Evolutionary conservation across 805 yeast species (phyloP).

Genomic region (Ogataea degrootiae): DNA sequence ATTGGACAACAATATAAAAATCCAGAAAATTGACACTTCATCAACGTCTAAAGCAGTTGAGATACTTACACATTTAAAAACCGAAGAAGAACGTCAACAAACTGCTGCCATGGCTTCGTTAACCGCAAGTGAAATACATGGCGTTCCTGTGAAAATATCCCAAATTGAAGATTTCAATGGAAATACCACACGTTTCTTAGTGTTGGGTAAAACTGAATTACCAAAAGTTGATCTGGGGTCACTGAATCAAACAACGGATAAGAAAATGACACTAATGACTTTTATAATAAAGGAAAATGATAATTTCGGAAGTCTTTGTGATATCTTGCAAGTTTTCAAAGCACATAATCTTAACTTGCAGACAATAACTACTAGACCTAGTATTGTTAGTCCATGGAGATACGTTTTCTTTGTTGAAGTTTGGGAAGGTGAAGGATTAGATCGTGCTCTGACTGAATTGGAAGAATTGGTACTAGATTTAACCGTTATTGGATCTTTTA

Average conservation of each 20-base stretch:
- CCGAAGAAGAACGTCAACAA: conserved; percentile 30
- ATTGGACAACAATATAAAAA: conserved; percentile 28
- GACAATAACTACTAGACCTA: conserved; percentile 75
- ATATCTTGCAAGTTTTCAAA: conserved; percentile 55
- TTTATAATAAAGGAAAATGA: conserved; percentile 59
- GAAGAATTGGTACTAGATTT: conserved; percentile 41
- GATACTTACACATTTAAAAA: conserved; percentile 38
- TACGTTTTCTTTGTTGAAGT: conserved; percentile 79
- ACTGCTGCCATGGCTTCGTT: conserved; percentile 71
- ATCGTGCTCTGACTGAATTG: conserved; percentile 38
- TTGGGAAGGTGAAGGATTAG: conserved; percentile 30
- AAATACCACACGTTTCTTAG: conserved; percentile 83
- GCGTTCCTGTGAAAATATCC: conserved; percentile 47
- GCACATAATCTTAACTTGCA: conserved; percentile 56
- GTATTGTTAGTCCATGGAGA: conserved; percentile 64
- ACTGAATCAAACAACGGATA: conserved; percentile 10
- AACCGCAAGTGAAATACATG: conserved; percentile 58
- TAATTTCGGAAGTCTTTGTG: conserved; percentile 71
- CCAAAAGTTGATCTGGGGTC: conserved; percentile 6
- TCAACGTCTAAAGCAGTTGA: conserved; percentile 88
- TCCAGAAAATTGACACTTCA: conserved; percentile 55
- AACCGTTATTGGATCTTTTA: conserved; percentile 50
- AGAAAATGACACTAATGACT: conserved; percentile 50
- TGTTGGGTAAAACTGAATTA: conserved; percentile 42
- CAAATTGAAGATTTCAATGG: conserved; percentile 68